A percentile compares a stretch with the other conserved stretches of the same genome.
phyloP scores from a whole-genome alignment of 192 early-diverging fungal species.

The Phycomyces blakesleeanus region DNA sequence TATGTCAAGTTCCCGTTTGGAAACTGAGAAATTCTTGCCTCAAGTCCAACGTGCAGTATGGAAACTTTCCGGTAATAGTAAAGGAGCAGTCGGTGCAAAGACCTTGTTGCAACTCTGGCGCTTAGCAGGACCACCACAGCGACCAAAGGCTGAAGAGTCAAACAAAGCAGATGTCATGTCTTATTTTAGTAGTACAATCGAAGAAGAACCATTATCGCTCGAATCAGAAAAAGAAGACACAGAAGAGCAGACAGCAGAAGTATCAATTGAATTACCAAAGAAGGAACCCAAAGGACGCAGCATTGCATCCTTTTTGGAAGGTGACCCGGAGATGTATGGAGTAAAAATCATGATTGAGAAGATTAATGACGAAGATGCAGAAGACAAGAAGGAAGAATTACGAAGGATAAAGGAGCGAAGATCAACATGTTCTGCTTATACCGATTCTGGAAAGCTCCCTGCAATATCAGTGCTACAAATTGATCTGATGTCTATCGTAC shows the following conservation, averaged over 20 bases:
- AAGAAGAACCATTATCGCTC: not conserved
- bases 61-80: slow-evolving; percentile 58
- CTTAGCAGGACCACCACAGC: slow-evolving; percentile 20
- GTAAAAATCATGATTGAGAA: slow-evolving; percentile 8
- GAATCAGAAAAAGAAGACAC: not conserved
- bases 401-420: not conserved
- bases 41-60: slow-evolving; percentile 52
- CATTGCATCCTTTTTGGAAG: not conserved
- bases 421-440: no score
- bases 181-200: not conserved
- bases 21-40: slow-evolving; percentile 55
- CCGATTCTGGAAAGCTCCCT: not conserved
- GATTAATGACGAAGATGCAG: slow-evolving; percentile 1
- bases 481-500: slow-evolving; percentile 25
- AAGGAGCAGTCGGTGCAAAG: slow-evolving; percentile 48
- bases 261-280: not conserved
- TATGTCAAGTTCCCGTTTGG: slow-evolving; percentile 49
- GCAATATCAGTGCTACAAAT: slow-evolving; percentile 10
- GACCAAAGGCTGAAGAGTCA: not conserved
- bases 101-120: slow-evolving; percentile 56
- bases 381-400: not conserved
- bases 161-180: slow-evolving; percentile 3
- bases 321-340: not conserved
- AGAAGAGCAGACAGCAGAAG: not conserved
- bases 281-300: not conserved